Evolutionary conservation across 768 basidiomycete genomes (phyloP).

Genomic region (Tylopilus rubrobrunneus): DNA sequence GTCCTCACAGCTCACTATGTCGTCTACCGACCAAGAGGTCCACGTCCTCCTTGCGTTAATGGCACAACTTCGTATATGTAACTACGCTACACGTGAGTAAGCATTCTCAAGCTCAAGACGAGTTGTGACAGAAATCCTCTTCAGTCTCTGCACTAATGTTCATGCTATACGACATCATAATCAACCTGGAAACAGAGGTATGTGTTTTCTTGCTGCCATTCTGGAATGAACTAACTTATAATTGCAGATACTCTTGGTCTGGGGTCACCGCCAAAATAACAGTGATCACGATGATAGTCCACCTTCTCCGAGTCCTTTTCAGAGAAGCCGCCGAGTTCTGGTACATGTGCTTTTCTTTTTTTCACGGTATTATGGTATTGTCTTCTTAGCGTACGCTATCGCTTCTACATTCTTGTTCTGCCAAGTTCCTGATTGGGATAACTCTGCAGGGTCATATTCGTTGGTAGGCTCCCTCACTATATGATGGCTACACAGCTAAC

Average conservation of each 20-base stretch:
- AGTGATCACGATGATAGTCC: background rate
- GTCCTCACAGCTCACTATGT: constrained; percentile 2
- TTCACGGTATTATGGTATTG: constrained; percentile 23
- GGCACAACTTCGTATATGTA: constrained; percentile 13
- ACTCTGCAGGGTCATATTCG: constrained; percentile 11
- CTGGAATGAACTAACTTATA: background rate
- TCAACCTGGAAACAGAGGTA: constrained; percentile 21
- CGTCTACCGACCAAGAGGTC: constrained; percentile 2
- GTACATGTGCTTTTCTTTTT: constrained; percentile 19
- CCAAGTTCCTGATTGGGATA: background rate
- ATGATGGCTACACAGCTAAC: background rate
- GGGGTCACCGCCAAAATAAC: constrained; percentile 3
- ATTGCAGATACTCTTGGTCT: constrained; percentile 16
- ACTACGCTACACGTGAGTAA: constrained; percentile 12
- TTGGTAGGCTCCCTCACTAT: constrained; percentile 6
- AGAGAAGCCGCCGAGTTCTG: constrained; percentile 4
- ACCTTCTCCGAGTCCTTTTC: background rate
- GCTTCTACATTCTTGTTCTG: background rate
- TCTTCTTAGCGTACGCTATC: constrained; percentile 16
- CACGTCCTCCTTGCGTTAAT: constrained; percentile 1
- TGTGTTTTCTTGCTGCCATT: background rate
- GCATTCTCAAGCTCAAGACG: background rate
- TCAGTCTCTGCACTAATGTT: constrained; percentile 14
- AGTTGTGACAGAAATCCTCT: background rate
- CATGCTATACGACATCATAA: constrained; percentile 20